Percentiles rank a stretch among this genome's conserved stretches.
These are phyloP conservation scores for Phytomonas serpens DNA, from an alignment of 208 protist species.

Conservation along the genomic window DNA sequence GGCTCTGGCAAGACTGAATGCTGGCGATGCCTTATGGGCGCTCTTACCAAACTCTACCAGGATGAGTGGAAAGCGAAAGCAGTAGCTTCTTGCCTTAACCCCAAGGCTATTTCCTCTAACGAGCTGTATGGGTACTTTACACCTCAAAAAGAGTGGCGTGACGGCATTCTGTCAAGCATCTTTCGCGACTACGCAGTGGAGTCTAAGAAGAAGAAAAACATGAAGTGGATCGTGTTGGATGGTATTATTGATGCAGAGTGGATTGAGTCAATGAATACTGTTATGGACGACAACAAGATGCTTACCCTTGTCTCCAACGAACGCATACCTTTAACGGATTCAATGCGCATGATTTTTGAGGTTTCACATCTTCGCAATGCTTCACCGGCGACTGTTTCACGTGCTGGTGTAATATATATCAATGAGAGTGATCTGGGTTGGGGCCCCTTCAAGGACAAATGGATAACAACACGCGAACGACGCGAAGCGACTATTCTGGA, in stretches of 20 bases:
- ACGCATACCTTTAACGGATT: conserved; percentile 96
- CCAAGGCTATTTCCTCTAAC: conserved; percentile 97
- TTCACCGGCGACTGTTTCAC: conserved; percentile 97
- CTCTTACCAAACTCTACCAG: conserved; percentile 86
- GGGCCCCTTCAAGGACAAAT: conserved; percentile 95
- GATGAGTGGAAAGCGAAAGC: conserved; percentile 92
- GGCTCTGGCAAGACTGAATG: conserved; percentile 95
- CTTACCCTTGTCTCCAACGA: conserved; percentile 98
- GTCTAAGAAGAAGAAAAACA: conserved; percentile 92
- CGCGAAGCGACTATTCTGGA: conserved; percentile 91
- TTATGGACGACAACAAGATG: conserved; percentile 99
- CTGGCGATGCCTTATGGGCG: conserved; percentile 93
- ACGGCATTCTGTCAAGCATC: conserved; percentile 92
- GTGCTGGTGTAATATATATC: conserved; percentile 97
- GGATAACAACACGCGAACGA: conserved; percentile 87
- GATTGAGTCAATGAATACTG: conserved; percentile 99
- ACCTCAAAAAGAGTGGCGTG: conserved; percentile 96
- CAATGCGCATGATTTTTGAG: conserved; percentile 98
- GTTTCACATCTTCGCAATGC: conserved; percentile 96
- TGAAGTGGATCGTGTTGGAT: conserved; percentile 98
- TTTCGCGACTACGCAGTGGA: conserved; percentile 95
- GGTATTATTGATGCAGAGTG: conserved; percentile 98
- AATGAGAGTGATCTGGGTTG: conserved; percentile 97
- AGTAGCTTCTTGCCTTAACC: conserved; percentile 91
- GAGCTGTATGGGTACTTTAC: conserved; percentile 98